Percentiles rank a stretch among this genome's conserved stretches.
Conservation (phyloP, 345 rosid genomes). For the Lepidium didymum region DNA sequence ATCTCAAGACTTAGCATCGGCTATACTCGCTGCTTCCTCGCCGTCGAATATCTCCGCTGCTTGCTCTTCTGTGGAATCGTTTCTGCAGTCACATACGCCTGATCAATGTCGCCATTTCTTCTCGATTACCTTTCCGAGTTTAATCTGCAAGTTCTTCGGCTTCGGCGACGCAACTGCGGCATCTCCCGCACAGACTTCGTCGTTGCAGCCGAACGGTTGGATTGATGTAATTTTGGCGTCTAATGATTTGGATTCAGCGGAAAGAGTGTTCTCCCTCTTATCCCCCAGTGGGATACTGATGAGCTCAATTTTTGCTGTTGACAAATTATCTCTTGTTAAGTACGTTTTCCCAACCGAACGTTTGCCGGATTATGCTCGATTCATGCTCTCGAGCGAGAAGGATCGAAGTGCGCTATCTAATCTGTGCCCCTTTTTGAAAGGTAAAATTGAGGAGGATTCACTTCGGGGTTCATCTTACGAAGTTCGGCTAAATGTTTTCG, state of each 20-base stretch:
- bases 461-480: constrained; percentile 44
- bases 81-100: constrained; percentile 56
- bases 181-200: constrained; percentile 17
- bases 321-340: constrained; percentile 59
- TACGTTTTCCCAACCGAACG: constrained; percentile 81
- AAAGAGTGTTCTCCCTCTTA: constrained; percentile 48
- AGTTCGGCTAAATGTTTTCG: constrained; percentile 66
- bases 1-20: constrained; percentile 60
- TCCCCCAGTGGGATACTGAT: constrained; percentile 52
- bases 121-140: constrained; percentile 70
- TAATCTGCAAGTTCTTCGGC: constrained; percentile 79
- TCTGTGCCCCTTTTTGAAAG: constrained; percentile 55
- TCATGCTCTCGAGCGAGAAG: constrained; percentile 45
- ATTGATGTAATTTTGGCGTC: constrained; percentile 46
- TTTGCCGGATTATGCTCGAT: constrained; percentile 66
- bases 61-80: constrained; percentile 55
- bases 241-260: constrained; percentile 39
- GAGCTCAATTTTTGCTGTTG: constrained; percentile 63
- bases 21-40: constrained; percentile 52
- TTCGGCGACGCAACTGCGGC: constrained; percentile 50
- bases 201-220: constrained; percentile 40
- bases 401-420: constrained; percentile 39
- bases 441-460: constrained; percentile 53
- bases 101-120: constrained; percentile 92
- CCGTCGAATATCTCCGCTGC: constrained; percentile 55